These are phyloP conservation scores for Pholiota conissans DNA, from an alignment of 768 basidiomycete genomes.

Conservation along the genomic window DNA sequence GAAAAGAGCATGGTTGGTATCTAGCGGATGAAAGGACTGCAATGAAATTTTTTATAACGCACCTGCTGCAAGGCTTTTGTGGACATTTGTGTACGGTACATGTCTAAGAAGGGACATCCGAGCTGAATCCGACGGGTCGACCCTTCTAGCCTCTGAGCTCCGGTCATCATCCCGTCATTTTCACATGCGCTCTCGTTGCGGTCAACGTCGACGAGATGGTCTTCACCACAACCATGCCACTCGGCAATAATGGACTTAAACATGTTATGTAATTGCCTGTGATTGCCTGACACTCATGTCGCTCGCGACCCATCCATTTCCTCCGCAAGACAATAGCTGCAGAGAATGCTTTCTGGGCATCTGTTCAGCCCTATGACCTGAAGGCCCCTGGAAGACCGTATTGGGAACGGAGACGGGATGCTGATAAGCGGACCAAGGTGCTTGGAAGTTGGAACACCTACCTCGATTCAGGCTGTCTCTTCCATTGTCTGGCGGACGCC, in stretches of 20 bases:
- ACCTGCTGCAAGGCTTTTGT: slow-evolving; percentile 1
- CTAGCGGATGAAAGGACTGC: not conserved
- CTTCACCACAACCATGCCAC: not conserved
- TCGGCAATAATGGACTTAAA: not conserved
- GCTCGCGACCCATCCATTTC: not conserved
- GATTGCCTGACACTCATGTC: not conserved
- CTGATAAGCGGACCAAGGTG: not conserved
- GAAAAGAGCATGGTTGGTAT: not conserved
- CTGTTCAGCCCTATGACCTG: not conserved
- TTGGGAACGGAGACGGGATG: not conserved
- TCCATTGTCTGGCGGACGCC: not conserved
- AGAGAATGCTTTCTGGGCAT: not conserved
- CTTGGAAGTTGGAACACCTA: not conserved
- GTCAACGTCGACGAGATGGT: not conserved
- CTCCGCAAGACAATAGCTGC: not conserved
- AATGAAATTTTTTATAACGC: not conserved
- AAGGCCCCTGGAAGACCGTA: not conserved
- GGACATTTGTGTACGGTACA: slow-evolving; percentile 5
- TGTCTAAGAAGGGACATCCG: not conserved
- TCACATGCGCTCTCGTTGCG: not conserved
- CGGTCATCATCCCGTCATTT: not conserved
- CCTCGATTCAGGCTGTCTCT: not conserved
- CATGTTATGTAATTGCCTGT: not conserved
- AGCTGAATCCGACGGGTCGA: not conserved
- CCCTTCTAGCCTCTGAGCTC: not conserved